Conservation (phyloP, 768 basidiomycete species). For the Boletus sensibilis region DNA sequence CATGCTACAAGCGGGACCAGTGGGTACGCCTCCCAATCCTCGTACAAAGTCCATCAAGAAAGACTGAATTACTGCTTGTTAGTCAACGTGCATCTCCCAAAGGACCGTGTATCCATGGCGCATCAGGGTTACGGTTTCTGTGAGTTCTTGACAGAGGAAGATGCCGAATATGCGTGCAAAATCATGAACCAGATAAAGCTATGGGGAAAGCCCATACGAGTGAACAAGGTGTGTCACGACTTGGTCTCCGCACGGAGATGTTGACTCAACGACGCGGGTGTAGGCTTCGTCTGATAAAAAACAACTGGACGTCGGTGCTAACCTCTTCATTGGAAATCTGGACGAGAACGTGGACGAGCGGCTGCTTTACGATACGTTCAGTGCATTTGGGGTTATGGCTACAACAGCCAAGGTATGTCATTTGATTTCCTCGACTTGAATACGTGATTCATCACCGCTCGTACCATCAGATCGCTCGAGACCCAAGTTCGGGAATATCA, state of each 20-base stretch:
- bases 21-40: slow-evolving; percentile 58
- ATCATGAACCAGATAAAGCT: slow-evolving; percentile 99
- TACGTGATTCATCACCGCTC: neutral
- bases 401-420: slow-evolving; percentile 75
- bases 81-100: slow-evolving; percentile 98
- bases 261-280: slow-evolving; percentile 14
- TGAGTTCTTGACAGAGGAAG: slow-evolving; percentile 98
- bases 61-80: neutral
- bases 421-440: neutral
- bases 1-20: slow-evolving; percentile 98
- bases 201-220: slow-evolving; percentile 97
- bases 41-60: neutral
- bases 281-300: slow-evolving; percentile 98
- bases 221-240: slow-evolving; percentile 83
- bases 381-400: slow-evolving; percentile 90
- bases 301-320: slow-evolving; percentile 96
- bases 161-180: slow-evolving; percentile 99
- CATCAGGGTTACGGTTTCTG: slow-evolving; percentile 99
- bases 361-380: slow-evolving; percentile 91
- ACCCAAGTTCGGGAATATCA: slow-evolving; percentile 77
- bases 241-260: neutral
- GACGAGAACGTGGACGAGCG: slow-evolving; percentile 96
- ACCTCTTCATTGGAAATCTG: slow-evolving; percentile 93
- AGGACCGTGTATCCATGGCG: slow-evolving; percentile 96
- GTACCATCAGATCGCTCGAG: slow-evolving; percentile 81